Evolutionary conservation across 2,329 filamentous ascomycete species (phyloP), one percentile per base, ranked within the genome.

Genomic region (Diaporthe citrichinensis): DNA sequence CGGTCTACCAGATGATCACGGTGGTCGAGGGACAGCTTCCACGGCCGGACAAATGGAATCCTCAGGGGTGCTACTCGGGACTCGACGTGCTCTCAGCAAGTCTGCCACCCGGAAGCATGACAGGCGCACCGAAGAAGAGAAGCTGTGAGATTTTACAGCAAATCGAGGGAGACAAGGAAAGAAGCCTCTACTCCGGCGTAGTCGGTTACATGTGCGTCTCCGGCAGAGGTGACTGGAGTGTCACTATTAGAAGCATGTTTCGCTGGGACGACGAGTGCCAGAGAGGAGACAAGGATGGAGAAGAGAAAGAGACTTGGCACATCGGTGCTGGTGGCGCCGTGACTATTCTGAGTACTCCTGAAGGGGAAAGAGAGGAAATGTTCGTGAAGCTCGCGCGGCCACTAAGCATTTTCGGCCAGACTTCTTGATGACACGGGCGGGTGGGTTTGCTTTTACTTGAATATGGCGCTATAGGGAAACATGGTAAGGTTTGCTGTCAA

Each of bases 91-190:
- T 98, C 0, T 91, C 93, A 0, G 89, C 92, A 9, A 94, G 92
- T 65, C 88, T 98, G 0, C 96, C 97, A 0, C 95, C 97, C 0
- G 96, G 97, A 0, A 96, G 94, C 80, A 98, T 98, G 97, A 98
- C 96, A 2, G 97, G 97, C 9, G 96, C 96, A 0, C 97, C 96
- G 0, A 98, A 98, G 87, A 96, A 96, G 84, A 90, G 96, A 65
- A 96, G 94, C 78, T 98, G 96, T 83, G 93, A 98, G 86, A 90
- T 98, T 62, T 87, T 98, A 28, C 88, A 89, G 76, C 85, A 88
- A 4, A 88, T 98, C 57, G 96, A 98, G 84, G 85, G 84, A 25
- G 82, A 87, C 5, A 84, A 86, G 74, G 90, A 92, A 79, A 88
- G 96, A 71, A 92, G 95, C 44, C 84, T 98, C 69, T 98, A 98